Evolutionary conservation across 2,329 filamentous ascomycete genomes (phyloP).

Genomic region (Fusarium sp.): DNA sequence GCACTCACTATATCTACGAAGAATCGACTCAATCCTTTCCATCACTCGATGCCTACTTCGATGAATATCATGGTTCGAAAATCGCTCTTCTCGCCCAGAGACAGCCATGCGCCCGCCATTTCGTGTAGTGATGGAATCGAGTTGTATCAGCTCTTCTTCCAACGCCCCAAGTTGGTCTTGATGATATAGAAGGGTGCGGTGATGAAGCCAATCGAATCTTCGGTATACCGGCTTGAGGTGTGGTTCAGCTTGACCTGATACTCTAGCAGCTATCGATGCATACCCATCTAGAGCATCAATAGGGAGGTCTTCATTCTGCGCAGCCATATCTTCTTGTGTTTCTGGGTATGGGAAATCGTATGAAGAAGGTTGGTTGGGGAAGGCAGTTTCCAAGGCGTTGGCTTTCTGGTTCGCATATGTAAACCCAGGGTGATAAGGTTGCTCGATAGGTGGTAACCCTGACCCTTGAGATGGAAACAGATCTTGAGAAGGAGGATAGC

Average conservation of each 20-base stretch:
- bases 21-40: conserved; percentile 5
- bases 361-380: conserved; percentile 5
- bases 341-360: conserved; percentile 15
- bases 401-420: conserved; percentile 15
- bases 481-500: conserved; percentile 33
- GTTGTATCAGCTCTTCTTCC: conserved; percentile 78
- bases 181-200: conserved; percentile 83
- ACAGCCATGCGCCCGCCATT: conserved; percentile 47
- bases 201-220: conserved; percentile 84
- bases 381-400: neutral
- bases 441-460: conserved; percentile 4
- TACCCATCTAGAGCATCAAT: conserved; percentile 67
- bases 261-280: conserved; percentile 70
- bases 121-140: conserved; percentile 72
- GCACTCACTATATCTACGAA: conserved; percentile 32
- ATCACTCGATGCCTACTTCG: conserved; percentile 9
- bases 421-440: conserved; percentile 22
- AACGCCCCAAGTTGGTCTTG: conserved; percentile 88
- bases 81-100: conserved; percentile 31
- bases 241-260: conserved; percentile 54
- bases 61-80: neutral
- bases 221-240: conserved; percentile 77
- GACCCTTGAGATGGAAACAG: conserved; percentile 21
- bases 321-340: conserved; percentile 30
- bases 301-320: conserved; percentile 55